A percentile compares a stretch with the other conserved stretches of the same genome.
Conservation (phyloP, 2,329 filamentous ascomycete genomes). For the Sclerotinia subarctica region DNA sequence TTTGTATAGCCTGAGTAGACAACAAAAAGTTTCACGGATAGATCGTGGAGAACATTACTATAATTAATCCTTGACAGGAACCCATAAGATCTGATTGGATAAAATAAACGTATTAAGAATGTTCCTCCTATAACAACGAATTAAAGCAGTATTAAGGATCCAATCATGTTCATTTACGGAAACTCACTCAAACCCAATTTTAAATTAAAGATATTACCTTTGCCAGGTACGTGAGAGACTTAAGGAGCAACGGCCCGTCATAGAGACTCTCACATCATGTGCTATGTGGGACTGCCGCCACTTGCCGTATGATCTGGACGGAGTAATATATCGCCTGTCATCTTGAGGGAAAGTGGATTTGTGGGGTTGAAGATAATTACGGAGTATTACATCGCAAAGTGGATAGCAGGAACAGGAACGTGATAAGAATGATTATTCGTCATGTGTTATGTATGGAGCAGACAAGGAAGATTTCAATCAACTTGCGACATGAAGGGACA, state of each 20-base stretch:
- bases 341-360: slow-evolving; percentile 1
- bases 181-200: neutral
- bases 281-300: slow-evolving; percentile 8
- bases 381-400: neutral
- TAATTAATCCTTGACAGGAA: neutral
- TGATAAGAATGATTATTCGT: neutral
- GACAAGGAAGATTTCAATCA: neutral
- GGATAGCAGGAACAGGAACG: neutral
- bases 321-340: neutral
- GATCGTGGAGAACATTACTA: slow-evolving; percentile 14
- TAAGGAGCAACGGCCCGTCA: slow-evolving; percentile 20
- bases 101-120: neutral
- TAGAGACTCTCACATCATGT: slow-evolving; percentile 16
- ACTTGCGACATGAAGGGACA: neutral
- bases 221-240: neutral
- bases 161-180: slow-evolving; percentile 1
- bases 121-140: neutral
- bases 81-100: neutral
- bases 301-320: slow-evolving; percentile 8
- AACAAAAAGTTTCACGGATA: neutral
- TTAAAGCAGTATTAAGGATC: neutral
- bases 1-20: slow-evolving; percentile 30
- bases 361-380: neutral
- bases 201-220: slow-evolving; percentile 11
- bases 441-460: neutral